phyloP scores from a whole-genome alignment of 2,329 filamentous ascomycete species.

The Aspergillus felis region DNA sequence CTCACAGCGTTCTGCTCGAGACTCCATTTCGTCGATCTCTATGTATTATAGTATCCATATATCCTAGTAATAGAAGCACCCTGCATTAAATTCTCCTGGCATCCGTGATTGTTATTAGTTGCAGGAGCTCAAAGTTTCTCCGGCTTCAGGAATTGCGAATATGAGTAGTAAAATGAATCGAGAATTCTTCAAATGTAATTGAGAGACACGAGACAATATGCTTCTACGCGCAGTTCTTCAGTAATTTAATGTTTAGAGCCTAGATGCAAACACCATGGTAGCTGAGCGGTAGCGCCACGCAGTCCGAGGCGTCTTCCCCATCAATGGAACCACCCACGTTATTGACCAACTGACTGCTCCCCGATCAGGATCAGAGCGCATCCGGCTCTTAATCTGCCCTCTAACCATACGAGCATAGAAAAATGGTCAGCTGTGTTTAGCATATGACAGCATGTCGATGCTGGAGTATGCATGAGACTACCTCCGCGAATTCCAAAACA shows the following conservation, averaged over 20 bases:
- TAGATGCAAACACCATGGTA: not conserved
- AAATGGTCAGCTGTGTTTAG: slow-evolving; percentile 18
- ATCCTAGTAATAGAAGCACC: not conserved
- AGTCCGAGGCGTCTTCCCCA: not conserved
- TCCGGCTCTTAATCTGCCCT: slow-evolving; percentile 6
- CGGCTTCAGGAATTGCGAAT: not conserved
- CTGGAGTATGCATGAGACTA: slow-evolving; percentile 10
- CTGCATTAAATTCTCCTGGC: not conserved
- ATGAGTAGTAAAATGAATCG: not conserved
- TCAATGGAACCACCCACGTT: not conserved
- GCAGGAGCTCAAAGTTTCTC: not conserved
- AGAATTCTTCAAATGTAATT: not conserved
- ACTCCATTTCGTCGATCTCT: not conserved
- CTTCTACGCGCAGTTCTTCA: not conserved
- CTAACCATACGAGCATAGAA: slow-evolving; percentile 4
- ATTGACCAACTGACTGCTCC: not conserved
- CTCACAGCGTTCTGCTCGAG: not conserved
- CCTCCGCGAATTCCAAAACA: slow-evolving; percentile 7
- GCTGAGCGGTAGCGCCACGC: not conserved
- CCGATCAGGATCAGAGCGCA: slow-evolving; percentile 1
- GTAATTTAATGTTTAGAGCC: not conserved
- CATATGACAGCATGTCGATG: slow-evolving; percentile 25
- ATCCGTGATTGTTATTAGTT: not conserved
- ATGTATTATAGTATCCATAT: not conserved
- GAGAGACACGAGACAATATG: not conserved